phyloP scores from a whole-genome alignment of 768 basidiomycete genomes.

The Mycena alexandri region DNA sequence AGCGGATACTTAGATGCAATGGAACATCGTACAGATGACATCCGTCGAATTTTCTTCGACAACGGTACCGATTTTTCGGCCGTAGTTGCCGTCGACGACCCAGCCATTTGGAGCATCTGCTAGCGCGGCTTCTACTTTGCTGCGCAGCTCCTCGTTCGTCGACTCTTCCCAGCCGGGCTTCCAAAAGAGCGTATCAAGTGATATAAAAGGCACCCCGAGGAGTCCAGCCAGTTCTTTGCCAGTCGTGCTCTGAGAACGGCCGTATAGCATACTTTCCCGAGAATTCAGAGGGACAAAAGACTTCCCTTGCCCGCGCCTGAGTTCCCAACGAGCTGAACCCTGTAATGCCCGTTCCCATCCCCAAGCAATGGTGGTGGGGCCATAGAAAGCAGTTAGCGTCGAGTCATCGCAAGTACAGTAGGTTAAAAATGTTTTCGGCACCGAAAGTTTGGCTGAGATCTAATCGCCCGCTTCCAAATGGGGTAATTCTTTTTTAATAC shows the following conservation, averaged over 20 bases:
- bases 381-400: conserved; percentile 11
- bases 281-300: not conserved
- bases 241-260: conserved; percentile 52
- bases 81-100: conserved; percentile 68
- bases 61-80: conserved; percentile 44
- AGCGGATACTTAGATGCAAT: not conserved
- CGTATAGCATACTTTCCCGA: not conserved
- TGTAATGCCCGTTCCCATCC: conserved; percentile 60
- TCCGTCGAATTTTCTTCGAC: conserved; percentile 60
- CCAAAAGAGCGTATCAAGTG: conserved; percentile 54
- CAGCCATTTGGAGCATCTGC: conserved; percentile 55
- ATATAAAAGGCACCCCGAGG: conserved; percentile 51
- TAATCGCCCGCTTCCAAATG: too few relatives aligned
- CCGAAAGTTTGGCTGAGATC: too few relatives aligned
- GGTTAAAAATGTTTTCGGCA: too few relatives aligned
- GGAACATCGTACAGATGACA: conserved; percentile 60
- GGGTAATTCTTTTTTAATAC: too few relatives aligned
- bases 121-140: conserved; percentile 46
- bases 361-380: conserved; percentile 53
- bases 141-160: conserved; percentile 40
- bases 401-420: too few relatives aligned
- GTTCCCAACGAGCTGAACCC: conserved; percentile 65
- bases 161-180: conserved; percentile 50
- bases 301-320: conserved; percentile 63
- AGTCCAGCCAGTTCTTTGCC: conserved; percentile 50